Percentiles rank a stretch among this genome's conserved stretches.
phyloP scores from a whole-genome alignment of 2,329 filamentous ascomycete species.

The Botrytis sinoallii region DNA sequence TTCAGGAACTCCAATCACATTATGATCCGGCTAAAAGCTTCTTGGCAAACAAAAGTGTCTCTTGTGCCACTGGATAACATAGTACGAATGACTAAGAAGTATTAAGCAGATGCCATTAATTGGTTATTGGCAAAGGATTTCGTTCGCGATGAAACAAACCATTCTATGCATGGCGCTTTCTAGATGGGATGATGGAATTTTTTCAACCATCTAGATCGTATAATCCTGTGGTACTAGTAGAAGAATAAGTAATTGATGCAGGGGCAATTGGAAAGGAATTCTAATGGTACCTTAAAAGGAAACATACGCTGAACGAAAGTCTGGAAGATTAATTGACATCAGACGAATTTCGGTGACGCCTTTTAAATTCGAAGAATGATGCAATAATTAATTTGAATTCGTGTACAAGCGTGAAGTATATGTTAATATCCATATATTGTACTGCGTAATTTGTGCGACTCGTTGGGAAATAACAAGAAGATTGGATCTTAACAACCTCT shows the following conservation, averaged over 20 bases:
- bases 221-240: not conserved
- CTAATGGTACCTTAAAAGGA: not conserved
- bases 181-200: not conserved
- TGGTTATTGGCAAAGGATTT: conserved; percentile 1
- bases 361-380: not conserved
- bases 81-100: conserved; percentile 4
- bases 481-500: not conserved
- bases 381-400: not conserved
- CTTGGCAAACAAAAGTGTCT: not conserved
- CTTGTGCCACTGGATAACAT: not conserved
- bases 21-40: not conserved
- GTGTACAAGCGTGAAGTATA: not conserved
- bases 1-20: conserved; percentile 1
- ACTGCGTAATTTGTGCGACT: not conserved
- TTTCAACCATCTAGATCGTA: not conserved
- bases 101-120: not conserved
- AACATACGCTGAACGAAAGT: not conserved
- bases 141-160: not conserved
- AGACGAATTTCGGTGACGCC: not conserved
- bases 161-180: not conserved
- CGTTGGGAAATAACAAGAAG: not conserved
- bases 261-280: not conserved
- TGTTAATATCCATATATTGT: not conserved
- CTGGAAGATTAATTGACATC: not conserved
- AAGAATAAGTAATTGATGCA: not conserved